A percentile compares a stretch with the other conserved stretches of the same genome.
These are phyloP conservation scores for Saccharomycopsis selenospora DNA, from an alignment of 805 yeast genomes.

Conservation along the genomic window DNA sequence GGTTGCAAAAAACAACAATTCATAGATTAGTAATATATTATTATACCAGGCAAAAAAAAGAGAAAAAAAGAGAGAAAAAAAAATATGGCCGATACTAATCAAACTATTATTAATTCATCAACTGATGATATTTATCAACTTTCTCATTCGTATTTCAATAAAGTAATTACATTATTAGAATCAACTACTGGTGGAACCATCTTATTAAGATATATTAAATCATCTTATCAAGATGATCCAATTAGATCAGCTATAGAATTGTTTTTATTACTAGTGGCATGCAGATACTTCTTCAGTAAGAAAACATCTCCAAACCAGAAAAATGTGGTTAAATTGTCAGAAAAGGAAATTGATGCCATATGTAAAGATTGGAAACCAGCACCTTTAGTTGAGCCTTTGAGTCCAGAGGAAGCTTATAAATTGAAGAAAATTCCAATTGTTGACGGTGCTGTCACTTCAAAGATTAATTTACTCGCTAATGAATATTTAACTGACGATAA, in stretches of 20 bases:
- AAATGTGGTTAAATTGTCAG: conserved; percentile 54
- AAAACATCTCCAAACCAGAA: conserved; percentile 58
- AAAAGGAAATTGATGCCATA: conserved; percentile 69
- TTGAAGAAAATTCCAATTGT: conserved; percentile 57
- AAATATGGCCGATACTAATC: neutral
- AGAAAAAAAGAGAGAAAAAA: no score
- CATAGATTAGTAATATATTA: no score
- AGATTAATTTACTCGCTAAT: conserved; percentile 26
- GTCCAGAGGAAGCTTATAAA: conserved; percentile 51
- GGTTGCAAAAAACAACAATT: no score
- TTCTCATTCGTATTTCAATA: conserved; percentile 4
- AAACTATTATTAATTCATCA: conserved; percentile 24
- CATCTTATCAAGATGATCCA: conserved; percentile 92
- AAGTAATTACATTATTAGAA: conserved; percentile 16
- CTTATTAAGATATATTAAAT: conserved; percentile 60
- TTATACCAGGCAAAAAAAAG: no score
- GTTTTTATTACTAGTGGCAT: conserved; percentile 68
- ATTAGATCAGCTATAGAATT: conserved; percentile 79
- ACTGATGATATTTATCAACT: conserved; percentile 22
- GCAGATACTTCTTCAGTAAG: conserved; percentile 72
- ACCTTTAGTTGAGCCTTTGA: conserved; percentile 56
- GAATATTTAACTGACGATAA: conserved; percentile 23
- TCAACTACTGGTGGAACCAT: conserved; percentile 20
- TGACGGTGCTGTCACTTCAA: conserved; percentile 43
- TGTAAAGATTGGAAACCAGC: conserved; percentile 91